Conservation (phyloP, 2,329 filamentous ascomycete species). For the Rutstroemia sp. region DNA sequence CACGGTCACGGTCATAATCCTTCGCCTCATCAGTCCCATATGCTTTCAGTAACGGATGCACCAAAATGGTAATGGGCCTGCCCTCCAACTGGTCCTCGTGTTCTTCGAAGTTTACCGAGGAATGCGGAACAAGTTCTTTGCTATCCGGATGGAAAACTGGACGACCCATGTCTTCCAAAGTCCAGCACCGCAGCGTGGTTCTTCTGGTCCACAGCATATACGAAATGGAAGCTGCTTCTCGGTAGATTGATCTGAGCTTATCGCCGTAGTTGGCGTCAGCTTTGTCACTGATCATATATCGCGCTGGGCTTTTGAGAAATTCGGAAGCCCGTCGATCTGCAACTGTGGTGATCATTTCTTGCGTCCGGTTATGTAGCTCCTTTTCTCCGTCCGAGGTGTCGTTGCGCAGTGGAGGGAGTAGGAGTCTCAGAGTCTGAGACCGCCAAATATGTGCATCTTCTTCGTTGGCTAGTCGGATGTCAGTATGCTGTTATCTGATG, state of each 20-base stretch:
- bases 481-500: background rate
- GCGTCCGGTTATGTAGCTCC: background rate
- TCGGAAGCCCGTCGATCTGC: conserved; percentile 5
- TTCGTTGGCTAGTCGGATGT: conserved; percentile 8
- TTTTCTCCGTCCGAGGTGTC: conserved; percentile 4
- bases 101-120: conserved; percentile 10
- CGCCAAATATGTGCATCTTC: conserved; percentile 18
- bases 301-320: conserved; percentile 10
- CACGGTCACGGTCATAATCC: conserved; percentile 14
- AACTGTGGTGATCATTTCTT: background rate
- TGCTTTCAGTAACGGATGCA: conserved; percentile 14
- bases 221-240: conserved; percentile 10
- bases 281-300: conserved; percentile 2
- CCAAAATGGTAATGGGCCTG: conserved; percentile 9
- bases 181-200: conserved; percentile 3
- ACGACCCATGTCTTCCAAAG: background rate
- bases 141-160: conserved; percentile 6
- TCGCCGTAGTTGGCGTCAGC: background rate
- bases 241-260: conserved; percentile 11
- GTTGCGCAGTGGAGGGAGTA: conserved; percentile 8
- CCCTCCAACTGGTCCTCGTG: conserved; percentile 12
- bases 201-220: conserved; percentile 18
- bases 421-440: conserved; percentile 14
- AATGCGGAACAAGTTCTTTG: conserved; percentile 3
- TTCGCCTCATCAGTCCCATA: conserved; percentile 16